Conservation (phyloP, 495 filamentous ascomycete genomes). For the Penicillium diatomitis region DNA sequence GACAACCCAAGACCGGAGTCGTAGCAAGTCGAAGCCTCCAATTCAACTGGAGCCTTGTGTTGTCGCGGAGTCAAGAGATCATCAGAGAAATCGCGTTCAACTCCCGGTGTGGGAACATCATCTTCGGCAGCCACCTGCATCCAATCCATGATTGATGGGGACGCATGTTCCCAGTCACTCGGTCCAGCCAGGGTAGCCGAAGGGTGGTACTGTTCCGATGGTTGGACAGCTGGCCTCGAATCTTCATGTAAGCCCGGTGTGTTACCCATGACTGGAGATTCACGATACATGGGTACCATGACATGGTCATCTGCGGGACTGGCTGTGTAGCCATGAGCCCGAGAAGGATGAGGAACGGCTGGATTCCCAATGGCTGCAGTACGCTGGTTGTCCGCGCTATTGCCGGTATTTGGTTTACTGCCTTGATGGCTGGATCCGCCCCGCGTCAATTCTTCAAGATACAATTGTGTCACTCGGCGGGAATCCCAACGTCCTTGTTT, state of each 20-base stretch:
- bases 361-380: constrained; percentile 1
- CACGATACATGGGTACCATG: constrained; percentile 21
- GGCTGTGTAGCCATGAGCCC: constrained; percentile 12
- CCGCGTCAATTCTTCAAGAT: constrained; percentile 41
- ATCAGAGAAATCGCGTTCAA: constrained; percentile 6
- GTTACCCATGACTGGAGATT: constrained; percentile 14
- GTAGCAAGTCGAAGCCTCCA: constrained; percentile 3
- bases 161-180: constrained; percentile 47
- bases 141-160: constrained; percentile 48
- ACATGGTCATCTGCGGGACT: constrained; percentile 31
- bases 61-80: constrained; percentile 18
- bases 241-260: constrained; percentile 19
- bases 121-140: constrained; percentile 41
- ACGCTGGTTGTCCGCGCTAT: background rate
- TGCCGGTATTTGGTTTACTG: background rate
- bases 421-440: constrained; percentile 15
- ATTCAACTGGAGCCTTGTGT: constrained; percentile 4
- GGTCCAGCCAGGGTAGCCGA: constrained; percentile 37
- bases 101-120: constrained; percentile 15
- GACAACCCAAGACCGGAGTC: constrained; percentile 27
- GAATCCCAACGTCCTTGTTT: constrained; percentile 46
- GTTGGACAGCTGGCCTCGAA: background rate
- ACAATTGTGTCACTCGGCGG: constrained; percentile 43
- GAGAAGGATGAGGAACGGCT: constrained; percentile 12
- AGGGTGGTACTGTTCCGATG: constrained; percentile 16